phyloP scores from a whole-genome alignment of 2,329 filamentous ascomycete species.

The Neonectria sp. region DNA sequence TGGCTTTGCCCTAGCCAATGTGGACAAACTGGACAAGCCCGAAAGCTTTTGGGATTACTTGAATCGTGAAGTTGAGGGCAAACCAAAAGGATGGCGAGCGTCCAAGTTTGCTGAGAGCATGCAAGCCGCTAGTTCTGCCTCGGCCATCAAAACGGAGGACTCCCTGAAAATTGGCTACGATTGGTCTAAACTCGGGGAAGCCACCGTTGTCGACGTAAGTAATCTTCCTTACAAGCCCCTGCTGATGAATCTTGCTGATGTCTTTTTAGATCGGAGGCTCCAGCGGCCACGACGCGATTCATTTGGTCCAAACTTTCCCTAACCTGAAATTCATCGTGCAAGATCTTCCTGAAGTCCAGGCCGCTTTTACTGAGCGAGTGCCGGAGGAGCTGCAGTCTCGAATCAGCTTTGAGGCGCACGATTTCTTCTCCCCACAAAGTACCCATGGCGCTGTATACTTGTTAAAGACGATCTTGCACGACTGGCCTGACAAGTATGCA shows the following conservation, averaged over 20 bases:
- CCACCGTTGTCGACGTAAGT: constrained; percentile 48
- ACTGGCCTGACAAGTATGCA: constrained; percentile 65
- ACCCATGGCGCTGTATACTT: constrained; percentile 64
- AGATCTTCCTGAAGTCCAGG: constrained; percentile 7
- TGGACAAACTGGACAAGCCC: constrained; percentile 25
- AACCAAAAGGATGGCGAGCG: constrained; percentile 33
- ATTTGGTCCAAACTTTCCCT: constrained; percentile 44
- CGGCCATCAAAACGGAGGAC: constrained; percentile 26
- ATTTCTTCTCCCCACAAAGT: constrained; percentile 56
- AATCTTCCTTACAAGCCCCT: background rate
- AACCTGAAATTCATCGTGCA: constrained; percentile 54
- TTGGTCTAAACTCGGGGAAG: constrained; percentile 44
- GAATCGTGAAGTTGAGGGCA: constrained; percentile 31
- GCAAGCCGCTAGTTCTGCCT: constrained; percentile 16
- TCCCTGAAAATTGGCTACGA: constrained; percentile 33
- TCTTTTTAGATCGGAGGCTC: constrained; percentile 45
- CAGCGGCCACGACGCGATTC: constrained; percentile 43
- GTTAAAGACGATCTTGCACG: constrained; percentile 69
- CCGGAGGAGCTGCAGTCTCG: constrained; percentile 48
- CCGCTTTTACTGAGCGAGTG: constrained; percentile 2
- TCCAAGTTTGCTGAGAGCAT: constrained; percentile 37
- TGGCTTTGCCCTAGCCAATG: constrained; percentile 50
- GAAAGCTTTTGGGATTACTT: constrained; percentile 34
- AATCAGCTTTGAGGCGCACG: constrained; percentile 54
- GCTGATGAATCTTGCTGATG: background rate